Evolutionary conservation across 768 basidiomycete species (phyloP).

Genomic region (Boletus sensibilis): DNA sequence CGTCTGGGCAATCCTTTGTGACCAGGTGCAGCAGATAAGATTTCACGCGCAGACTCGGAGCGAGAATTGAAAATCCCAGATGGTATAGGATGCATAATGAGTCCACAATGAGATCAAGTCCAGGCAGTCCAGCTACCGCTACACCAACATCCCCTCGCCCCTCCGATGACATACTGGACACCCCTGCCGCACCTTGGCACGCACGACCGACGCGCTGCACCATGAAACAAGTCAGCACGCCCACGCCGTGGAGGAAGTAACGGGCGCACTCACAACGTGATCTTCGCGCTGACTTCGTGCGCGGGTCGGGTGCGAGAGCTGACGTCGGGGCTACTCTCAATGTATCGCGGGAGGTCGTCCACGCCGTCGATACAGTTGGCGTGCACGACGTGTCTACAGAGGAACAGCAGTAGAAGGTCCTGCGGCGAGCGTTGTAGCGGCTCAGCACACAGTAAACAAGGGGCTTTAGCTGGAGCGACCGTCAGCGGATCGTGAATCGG

Average conservation of each 20-base stretch:
- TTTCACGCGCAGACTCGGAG: neutral
- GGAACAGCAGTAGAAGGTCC: constrained; percentile 67
- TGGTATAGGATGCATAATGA: constrained; percentile 16
- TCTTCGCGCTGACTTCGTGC: constrained; percentile 61
- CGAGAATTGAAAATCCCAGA: neutral
- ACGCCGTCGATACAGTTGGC: constrained; percentile 70
- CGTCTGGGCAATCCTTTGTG: neutral
- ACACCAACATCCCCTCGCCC: constrained; percentile 42
- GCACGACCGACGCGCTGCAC: constrained; percentile 67
- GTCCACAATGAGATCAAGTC: constrained; percentile 13
- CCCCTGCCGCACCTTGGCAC: constrained; percentile 58
- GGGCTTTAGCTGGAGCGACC: constrained; percentile 48
- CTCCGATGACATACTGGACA: constrained; percentile 77
- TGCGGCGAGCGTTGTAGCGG: constrained; percentile 58
- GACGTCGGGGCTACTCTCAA: constrained; percentile 50
- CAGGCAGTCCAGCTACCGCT: neutral
- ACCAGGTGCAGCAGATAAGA: neutral
- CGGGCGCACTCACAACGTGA: constrained; percentile 64
- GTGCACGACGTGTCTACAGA: constrained; percentile 89
- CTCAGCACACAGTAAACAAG: constrained; percentile 66
- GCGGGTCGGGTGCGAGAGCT: constrained; percentile 37
- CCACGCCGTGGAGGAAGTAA: neutral
- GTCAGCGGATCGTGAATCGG: neutral
- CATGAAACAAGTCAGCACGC: neutral
- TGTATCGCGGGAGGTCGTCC: constrained; percentile 59